Percentiles rank a stretch among this genome's conserved stretches.
These are phyloP conservation scores for Sarocladiaceae sp. DNA, from an alignment of 2,329 filamentous ascomycete species.

Conservation along the genomic window DNA sequence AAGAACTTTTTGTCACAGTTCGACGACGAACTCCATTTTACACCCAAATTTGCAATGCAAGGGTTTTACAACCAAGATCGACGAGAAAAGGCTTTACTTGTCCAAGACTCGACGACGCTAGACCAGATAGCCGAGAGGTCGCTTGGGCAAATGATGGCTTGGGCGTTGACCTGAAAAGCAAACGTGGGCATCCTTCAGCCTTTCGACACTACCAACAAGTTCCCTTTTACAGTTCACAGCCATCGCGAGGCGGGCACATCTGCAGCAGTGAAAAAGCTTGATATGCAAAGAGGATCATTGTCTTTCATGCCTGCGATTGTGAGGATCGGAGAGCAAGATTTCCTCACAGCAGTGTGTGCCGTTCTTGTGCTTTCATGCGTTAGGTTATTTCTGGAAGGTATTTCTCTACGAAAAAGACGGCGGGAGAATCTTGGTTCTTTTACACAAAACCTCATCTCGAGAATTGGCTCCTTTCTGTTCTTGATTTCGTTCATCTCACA, in stretches of 20 bases:
- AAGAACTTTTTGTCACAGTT: too few species aligned
- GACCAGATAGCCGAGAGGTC: constrained; percentile 3
- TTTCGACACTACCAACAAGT: not conserved
- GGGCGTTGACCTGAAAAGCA: not conserved
- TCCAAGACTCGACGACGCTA: constrained; percentile 10
- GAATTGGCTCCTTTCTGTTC: constrained; percentile 5
- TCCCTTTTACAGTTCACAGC: not conserved
- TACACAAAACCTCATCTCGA: not conserved
- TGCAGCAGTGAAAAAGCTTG: too few species aligned
- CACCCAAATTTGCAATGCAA: too few species aligned
- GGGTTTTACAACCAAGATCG: too few species aligned
- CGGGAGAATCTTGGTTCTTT: constrained; percentile 4
- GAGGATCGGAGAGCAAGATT: too few species aligned
- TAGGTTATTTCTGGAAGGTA: not conserved
- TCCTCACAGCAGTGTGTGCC: not conserved
- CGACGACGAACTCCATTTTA: too few species aligned
- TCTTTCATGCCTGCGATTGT: too few species aligned
- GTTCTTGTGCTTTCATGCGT: not conserved
- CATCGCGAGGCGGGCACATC: not conserved
- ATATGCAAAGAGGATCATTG: too few species aligned
- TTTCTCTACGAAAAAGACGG: not conserved
- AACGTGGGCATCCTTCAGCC: not conserved
- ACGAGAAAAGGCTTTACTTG: not conserved
- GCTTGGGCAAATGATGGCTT: not conserved
- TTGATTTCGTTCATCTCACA: not conserved